A percentile compares a stretch with the other conserved stretches of the same genome.
Evolutionary conservation across 148 eudicot species (phyloP).

Genomic region (Oxyria digyna): DNA sequence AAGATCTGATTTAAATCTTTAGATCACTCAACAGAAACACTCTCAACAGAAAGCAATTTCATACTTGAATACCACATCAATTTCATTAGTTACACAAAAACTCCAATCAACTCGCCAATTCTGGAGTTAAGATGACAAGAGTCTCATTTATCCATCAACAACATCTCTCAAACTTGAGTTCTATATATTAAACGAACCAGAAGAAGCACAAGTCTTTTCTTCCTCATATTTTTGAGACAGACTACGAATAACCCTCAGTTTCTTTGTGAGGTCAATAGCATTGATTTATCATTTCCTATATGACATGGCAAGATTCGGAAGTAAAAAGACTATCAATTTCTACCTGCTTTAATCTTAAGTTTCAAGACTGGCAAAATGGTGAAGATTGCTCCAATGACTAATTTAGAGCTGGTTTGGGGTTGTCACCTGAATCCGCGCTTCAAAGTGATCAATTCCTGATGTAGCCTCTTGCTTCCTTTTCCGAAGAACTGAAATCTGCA

Average conservation of each 20-base stretch:
- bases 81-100: too few relatives aligned
- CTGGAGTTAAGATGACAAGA: too few relatives aligned
- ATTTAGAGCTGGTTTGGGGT: neutral
- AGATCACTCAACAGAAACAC: too few relatives aligned
- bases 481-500: conserved; percentile 69
- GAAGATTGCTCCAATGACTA: neutral
- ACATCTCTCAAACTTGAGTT: too few relatives aligned
- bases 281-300: neutral
- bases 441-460: conserved; percentile 58
- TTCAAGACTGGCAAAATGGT: neutral
- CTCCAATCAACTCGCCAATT: too few relatives aligned
- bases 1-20: too few relatives aligned
- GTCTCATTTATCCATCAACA: too few relatives aligned
- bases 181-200: neutral
- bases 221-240: neutral
- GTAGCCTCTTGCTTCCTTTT: conserved; percentile 36
- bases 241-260: neutral
- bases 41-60: too few relatives aligned
- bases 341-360: neutral
- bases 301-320: neutral
- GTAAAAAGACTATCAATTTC: neutral
- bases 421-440: conserved; percentile 44
- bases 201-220: neutral
- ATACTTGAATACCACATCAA: too few relatives aligned
- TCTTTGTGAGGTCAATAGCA: neutral